Evolutionary conservation across 1,284 basidiomycete genomes (phyloP), one percentile per base, ranked within the genome.

Genomic region (Fomitopsis schrenkii): DNA sequence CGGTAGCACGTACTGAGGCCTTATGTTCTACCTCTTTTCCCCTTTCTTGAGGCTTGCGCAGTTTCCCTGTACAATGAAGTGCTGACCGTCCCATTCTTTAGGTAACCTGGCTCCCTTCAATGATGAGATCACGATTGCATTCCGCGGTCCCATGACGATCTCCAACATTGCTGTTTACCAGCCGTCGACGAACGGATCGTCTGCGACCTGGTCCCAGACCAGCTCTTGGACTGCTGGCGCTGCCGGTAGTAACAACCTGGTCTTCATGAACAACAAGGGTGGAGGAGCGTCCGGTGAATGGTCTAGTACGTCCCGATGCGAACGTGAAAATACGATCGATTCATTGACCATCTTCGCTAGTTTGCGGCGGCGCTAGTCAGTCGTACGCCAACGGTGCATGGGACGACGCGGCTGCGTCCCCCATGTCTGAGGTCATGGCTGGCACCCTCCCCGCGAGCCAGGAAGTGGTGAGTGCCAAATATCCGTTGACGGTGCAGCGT

Each of bases 251-350:
- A 61, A 22, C 65, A 73, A 73, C 63, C 57, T 73, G 35, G 72
- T 73, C 30, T 73, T 72, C 62, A 73, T 73, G 72, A 71, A 71
- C 65, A 73, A 73, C 68, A 61, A 65, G 36, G 72, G 72, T 19
- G 72, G 72, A 3, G 65, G 62, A 14, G 63, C 60, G 17, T 71
- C 70, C 41, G 72, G 72, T 50, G 67, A 63, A 45, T 73, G 67
- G 66, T 66, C 69, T 3, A 68, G 71, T 73, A 40, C 42, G 71
- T 62, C 3, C 38, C 2, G 12, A 6, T n/a, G 12, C 12, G 59
- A 22, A 22, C 28, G 12, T 44, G n/a, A 45, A 1, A 33, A 1
- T 15, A 3, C 5, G 5, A 33, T 1, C 17, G n/a, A 14, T 2
- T 22, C 15, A 17, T 40, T 50, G 7, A 50, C 19, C 17, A 15